Percentiles rank a stretch among this genome's conserved stretches.
Evolutionary conservation across 306 rosid species (phyloP).

Genomic region (Cyclanthera cordifolia): DNA sequence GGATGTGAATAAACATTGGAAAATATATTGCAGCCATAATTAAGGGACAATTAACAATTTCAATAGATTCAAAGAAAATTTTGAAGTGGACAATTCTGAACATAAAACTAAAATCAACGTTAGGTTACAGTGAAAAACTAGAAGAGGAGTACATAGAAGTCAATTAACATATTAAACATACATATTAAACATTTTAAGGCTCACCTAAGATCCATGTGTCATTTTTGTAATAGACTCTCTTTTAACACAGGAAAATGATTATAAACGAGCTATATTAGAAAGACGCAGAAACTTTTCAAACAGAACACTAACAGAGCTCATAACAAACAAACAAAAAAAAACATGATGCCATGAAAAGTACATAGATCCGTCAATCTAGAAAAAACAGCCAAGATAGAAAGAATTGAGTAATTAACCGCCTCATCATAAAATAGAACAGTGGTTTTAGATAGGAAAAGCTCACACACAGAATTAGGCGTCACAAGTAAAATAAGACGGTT

Average conservation of each 20-base stretch:
- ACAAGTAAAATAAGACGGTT: neutral
- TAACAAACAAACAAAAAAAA: neutral
- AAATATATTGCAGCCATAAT: neutral
- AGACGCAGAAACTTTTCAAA: neutral
- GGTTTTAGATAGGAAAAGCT: neutral
- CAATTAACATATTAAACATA: neutral
- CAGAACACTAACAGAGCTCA: neutral
- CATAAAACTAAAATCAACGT: neutral
- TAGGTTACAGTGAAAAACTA: neutral
- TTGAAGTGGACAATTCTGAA: neutral
- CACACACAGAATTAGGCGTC: neutral
- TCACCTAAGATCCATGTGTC: neutral
- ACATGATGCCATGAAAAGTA: neutral
- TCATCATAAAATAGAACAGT: neutral
- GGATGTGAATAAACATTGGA: neutral
- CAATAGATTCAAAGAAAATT: neutral
- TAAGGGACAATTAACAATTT: neutral
- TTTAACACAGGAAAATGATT: neutral
- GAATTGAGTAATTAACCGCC: neutral
- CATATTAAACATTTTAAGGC: neutral
- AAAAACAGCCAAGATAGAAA: neutral
- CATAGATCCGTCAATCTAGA: neutral
- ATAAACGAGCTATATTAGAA: neutral
- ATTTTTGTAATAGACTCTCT: neutral
- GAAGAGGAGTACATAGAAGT: conserved; percentile 1